A percentile compares a stretch with the other conserved stretches of the same genome.
Evolutionary conservation across 2,329 filamentous ascomycete genomes (phyloP).

Genomic region (Cercospora zeae-maydis): DNA sequence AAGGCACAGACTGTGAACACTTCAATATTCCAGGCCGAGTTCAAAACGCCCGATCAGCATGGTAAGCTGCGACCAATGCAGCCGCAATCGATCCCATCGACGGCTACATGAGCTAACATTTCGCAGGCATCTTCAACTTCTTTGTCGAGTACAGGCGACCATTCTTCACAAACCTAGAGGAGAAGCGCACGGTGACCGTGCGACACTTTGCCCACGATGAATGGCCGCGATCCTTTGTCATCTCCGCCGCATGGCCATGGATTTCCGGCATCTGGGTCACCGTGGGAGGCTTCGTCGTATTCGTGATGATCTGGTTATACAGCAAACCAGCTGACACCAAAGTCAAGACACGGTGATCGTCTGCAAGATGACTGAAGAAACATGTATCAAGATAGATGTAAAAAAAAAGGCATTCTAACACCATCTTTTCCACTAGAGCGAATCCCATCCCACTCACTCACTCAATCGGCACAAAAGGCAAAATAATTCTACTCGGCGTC

Average conservation of each 20-base stretch:
- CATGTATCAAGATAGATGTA: not conserved
- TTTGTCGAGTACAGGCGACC: slow-evolving; percentile 94
- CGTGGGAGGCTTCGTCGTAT: slow-evolving; percentile 75
- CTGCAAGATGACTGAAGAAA: not conserved
- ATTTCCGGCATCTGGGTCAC: slow-evolving; percentile 83
- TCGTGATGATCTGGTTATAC: slow-evolving; percentile 86
- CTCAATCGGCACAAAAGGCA: slow-evolving; percentile 36
- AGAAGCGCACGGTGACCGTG: slow-evolving; percentile 92
- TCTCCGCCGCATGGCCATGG: slow-evolving; percentile 92
- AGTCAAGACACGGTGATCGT: slow-evolving; percentile 23
- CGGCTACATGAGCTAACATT: not conserved
- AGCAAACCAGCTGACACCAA: slow-evolving; percentile 55
- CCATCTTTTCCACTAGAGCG: not conserved
- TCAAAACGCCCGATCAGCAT: slow-evolving; percentile 90
- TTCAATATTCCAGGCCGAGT: slow-evolving; percentile 69
- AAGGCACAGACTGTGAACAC: slow-evolving; percentile 57
- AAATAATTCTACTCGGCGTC: slow-evolving; percentile 39
- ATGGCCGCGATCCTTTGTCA: slow-evolving; percentile 85
- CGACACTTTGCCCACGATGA: slow-evolving; percentile 97
- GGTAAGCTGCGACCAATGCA: slow-evolving; percentile 46
- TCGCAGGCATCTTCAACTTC: slow-evolving; percentile 80
- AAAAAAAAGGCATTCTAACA: not conserved
- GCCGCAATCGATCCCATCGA: too few relatives aligned
- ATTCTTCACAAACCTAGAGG: slow-evolving; percentile 82
- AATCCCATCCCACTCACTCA: not conserved